Percentiles rank a stretch among this genome's conserved stretches.
Evolutionary conservation across 495 filamentous ascomycete species (phyloP).

Genomic region (Hypoxylon fragiforme): DNA sequence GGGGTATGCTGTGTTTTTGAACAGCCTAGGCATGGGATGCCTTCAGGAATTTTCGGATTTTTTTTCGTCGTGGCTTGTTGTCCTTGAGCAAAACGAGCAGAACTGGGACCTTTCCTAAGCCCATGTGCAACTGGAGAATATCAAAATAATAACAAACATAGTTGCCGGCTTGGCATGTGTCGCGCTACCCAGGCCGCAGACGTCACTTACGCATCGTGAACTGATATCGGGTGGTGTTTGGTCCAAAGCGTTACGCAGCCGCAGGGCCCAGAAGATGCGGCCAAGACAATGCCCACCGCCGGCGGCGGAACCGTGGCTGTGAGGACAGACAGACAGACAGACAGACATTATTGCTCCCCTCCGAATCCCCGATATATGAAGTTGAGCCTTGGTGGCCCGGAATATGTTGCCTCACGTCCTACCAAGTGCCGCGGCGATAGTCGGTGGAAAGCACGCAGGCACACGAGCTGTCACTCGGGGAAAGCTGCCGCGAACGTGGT

Average conservation of each 20-base stretch:
- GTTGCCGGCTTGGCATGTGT: slow-evolving; percentile 20
- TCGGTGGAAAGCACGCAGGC: not conserved
- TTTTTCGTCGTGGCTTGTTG: not conserved
- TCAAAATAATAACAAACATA: slow-evolving; percentile 2
- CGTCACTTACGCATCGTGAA: slow-evolving; percentile 5
- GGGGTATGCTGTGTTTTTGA: not conserved
- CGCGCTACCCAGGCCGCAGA: not conserved
- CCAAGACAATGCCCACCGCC: slow-evolving; percentile 4
- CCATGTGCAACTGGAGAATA: slow-evolving; percentile 1
- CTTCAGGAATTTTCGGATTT: slow-evolving; percentile 1
- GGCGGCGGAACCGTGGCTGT: slow-evolving; percentile 8
- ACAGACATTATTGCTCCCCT: not conserved
- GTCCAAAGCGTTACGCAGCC: not conserved
- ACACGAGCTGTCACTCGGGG: slow-evolving; percentile 14
- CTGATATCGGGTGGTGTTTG: slow-evolving; percentile 8
- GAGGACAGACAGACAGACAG: no score
- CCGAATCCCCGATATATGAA: slow-evolving; percentile 7
- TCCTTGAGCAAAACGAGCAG: not conserved
- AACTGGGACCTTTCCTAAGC: slow-evolving; percentile 6
- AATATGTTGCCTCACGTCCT: not conserved
- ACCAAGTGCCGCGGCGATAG: not conserved
- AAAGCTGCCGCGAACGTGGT: not conserved
- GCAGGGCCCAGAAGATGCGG: slow-evolving; percentile 5
- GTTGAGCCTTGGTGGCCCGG: not conserved
- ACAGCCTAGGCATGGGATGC: not conserved